Evolutionary conservation across 2,329 filamentous ascomycete species (phyloP), one percentile per base, ranked within the genome.

Genomic region (Botrytis fabae): DNA sequence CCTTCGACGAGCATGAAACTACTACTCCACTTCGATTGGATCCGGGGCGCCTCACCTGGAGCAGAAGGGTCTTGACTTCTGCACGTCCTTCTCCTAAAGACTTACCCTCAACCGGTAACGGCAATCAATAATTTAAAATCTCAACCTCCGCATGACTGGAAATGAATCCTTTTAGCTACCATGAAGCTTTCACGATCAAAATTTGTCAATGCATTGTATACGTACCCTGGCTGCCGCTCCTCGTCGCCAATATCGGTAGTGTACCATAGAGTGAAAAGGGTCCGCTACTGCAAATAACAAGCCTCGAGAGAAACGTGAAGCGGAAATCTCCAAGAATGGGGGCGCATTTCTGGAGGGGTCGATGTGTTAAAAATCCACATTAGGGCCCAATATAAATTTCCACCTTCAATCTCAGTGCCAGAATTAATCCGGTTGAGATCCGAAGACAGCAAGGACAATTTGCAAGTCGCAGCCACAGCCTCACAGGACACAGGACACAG

Each of bases 181-280:
- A 48, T 71, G 62, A 60, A 68, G 70, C 51, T 72, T 68, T 68
- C 38, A 59, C 42, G 61, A 69, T 59, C 48, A 32, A 57, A 44
- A 22, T 57, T 42, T 25, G 65, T 69, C 65, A 42, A 57, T 69
- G 65, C 65, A 69, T 44, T 42, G 35, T 69, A 57, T 54, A 28
- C 16, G 65, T n/a, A 68, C 35, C 35, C 46, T 68, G 54, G 46
- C 28, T 28, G 16, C 18, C 46, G 42, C 35, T 54, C 48, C 35
- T 22, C 35, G 40, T 38, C 46, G 25, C 46, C 65, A 42, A 42
- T 57, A 65, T 28, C 20, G 5, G 42, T 38, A 48, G 38, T 57
- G 38, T 54, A 68, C 48, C 65, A 65, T 20, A 57, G n/a, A 57
- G n/a, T 32, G 48, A 57, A 57, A 69, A 42, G 65, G 65, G n/a